A percentile compares a stretch with the other conserved stretches of the same genome.
Conservation (phyloP, 441 rosid species). For the Melianthus villosus region DNA sequence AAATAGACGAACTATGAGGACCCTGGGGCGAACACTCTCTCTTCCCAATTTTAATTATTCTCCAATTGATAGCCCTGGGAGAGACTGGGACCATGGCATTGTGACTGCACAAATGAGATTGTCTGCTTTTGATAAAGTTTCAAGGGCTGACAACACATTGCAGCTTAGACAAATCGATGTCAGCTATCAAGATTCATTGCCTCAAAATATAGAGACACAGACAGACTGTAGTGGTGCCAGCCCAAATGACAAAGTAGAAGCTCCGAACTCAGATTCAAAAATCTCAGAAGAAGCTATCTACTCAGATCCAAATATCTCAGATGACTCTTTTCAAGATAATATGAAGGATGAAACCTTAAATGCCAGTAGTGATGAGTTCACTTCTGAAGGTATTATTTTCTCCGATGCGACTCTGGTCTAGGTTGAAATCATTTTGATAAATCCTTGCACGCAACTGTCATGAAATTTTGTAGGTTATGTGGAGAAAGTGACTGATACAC, state of each 20-base stretch:
- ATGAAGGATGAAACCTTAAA: conserved; percentile 11
- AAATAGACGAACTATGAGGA: conserved; percentile 26
- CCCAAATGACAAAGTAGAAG: conserved; percentile 12
- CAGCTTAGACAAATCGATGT: conserved; percentile 15
- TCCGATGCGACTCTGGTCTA: conserved; percentile 8
- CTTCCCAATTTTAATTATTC: conserved; percentile 56
- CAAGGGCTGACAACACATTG: conserved; percentile 16
- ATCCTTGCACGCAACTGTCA: conserved; percentile 1
- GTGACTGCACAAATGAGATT: conserved; percentile 32
- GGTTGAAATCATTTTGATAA: conserved; percentile 5
- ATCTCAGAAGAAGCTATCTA: conserved; percentile 12
- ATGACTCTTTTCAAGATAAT: no score
- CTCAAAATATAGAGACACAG: conserved; percentile 15
- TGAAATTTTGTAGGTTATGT: conserved; percentile 19
- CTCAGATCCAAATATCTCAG: conserved; percentile 17
- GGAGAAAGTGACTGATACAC: conserved; percentile 21
- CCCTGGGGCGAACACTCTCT: conserved; percentile 68
- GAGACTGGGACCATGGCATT: conserved; percentile 27
- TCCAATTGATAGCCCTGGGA: conserved; percentile 56
- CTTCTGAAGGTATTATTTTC: conserved; percentile 27
- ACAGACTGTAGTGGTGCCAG: conserved; percentile 17
- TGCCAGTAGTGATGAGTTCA: conserved; percentile 13
- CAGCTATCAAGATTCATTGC: conserved; percentile 17
- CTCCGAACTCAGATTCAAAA: conserved; percentile 11
- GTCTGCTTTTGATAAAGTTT: conserved; percentile 21